Evolutionary conservation across 2,329 filamentous ascomycete species (phyloP).

Genomic region (Xylariaceae sp.): DNA sequence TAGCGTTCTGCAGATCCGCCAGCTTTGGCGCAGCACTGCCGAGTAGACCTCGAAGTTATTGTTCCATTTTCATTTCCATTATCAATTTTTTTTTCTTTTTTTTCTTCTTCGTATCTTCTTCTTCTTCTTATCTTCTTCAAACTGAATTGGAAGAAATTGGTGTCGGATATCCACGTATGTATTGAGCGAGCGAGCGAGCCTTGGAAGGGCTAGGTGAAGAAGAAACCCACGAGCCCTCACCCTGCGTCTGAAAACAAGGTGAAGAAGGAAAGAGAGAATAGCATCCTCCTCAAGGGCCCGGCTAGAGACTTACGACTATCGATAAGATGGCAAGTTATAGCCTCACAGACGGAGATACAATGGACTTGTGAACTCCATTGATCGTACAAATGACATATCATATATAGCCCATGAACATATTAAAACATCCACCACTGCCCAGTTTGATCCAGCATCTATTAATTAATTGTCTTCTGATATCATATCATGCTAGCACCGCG

Average conservation of each 20-base stretch:
- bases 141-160: not conserved
- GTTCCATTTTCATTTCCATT: too few relatives aligned
- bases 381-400: not conserved
- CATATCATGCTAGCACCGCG: not conserved
- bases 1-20: conserved; percentile 29
- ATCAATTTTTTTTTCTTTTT: too few relatives aligned
- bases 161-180: not conserved
- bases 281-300: conserved; percentile 2
- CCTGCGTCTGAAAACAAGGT: not conserved
- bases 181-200: not conserved
- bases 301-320: not conserved
- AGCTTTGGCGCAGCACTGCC: conserved; percentile 31
- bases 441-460: not conserved
- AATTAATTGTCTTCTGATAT: not conserved
- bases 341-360: conserved; percentile 2
- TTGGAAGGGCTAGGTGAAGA: not conserved
- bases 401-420: not conserved
- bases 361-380: not conserved
- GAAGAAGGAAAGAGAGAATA: not conserved
- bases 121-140: not conserved
- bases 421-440: not conserved
- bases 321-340: not conserved
- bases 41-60: conserved; percentile 15
- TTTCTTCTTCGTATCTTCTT: too few relatives aligned
- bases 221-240: not conserved